Percentiles rank a stretch among this genome's conserved stretches.
These are phyloP conservation scores for Alternaria gansuensis DNA, from an alignment of 2,329 filamentous ascomycete genomes.

Conservation along the genomic window DNA sequence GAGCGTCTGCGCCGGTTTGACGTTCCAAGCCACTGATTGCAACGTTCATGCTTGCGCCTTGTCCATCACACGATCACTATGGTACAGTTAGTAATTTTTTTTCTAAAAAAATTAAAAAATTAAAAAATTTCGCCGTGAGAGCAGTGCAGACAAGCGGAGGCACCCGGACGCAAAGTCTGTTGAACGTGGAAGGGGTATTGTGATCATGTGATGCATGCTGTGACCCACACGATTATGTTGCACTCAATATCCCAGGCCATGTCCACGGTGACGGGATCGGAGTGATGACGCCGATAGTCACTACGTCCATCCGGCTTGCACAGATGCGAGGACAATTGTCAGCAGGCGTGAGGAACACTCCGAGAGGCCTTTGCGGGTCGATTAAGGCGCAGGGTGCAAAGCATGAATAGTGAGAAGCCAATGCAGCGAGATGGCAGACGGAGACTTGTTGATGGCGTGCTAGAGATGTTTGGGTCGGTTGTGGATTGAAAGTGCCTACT, in stretches of 20 bases:
- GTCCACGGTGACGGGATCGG: constrained; percentile 13
- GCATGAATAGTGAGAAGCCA: neutral
- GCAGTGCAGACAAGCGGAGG: constrained; percentile 25
- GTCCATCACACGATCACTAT: constrained; percentile 16
- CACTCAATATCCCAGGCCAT: constrained; percentile 19
- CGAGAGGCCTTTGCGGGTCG: neutral
- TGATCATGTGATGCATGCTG: constrained; percentile 37
- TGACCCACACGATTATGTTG: constrained; percentile 22
- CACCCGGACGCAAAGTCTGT: constrained; percentile 17
- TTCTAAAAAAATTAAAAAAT: too few relatives aligned
- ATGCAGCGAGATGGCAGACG: constrained; percentile 27
- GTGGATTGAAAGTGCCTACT: constrained; percentile 22
- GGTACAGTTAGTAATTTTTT: constrained; percentile 19
- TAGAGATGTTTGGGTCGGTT: constrained; percentile 25
- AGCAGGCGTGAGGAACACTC: constrained; percentile 1
- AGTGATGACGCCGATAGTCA: constrained; percentile 14
- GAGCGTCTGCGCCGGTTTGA: constrained; percentile 35
- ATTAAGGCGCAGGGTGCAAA: constrained; percentile 2
- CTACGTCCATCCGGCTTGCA: neutral
- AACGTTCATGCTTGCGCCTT: constrained; percentile 13
- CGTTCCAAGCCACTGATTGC: constrained; percentile 44
- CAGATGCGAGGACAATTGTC: constrained; percentile 1
- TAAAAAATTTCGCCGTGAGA: constrained; percentile 9
- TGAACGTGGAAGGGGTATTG: constrained; percentile 20
- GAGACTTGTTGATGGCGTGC: constrained; percentile 36